Base-by-base conservation (phyloP, 768 basidiomycete species). In the Termitomyces sp. region DNA sequence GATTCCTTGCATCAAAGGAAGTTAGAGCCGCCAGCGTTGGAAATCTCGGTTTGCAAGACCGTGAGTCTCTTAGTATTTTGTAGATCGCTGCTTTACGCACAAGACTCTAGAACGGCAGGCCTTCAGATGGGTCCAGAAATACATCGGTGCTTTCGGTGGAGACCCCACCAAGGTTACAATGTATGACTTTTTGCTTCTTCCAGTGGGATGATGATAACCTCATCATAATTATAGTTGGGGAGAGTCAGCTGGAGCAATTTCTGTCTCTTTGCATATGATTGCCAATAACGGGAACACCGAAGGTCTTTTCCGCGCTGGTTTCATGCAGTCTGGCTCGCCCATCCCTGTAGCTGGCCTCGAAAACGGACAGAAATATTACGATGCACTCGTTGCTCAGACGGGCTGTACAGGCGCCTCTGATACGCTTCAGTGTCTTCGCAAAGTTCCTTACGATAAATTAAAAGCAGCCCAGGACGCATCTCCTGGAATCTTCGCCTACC, bases 41-140 rank as follows among this genome's bases (percentile, higher is more conserved):
- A 7, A 87, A 87, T 62, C 68, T 85, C 8, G 86, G 85, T 5
- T 71, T 88, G 28, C 76, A 75, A 63, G 85, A 87, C 68, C 81
- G 80, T 82, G 63, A 61, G 78, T 67, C 3, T 22, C 18, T 6
- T 18, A 13, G 18, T 48, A 8, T 40, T 9, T n/a, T 2, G 6
- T 48, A 24, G 6, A 35, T 36, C 12, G n/a, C n/a, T 14, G n/a
- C 14, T 13, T 30, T 18, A 33, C 36, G 20, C 9, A 53, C 13
- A 2, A 14, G 5, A 28, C 1, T 22, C 6, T 33, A 58, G 57
- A 58, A 53, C 43, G 57, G 20, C 26, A 53, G 28, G 57, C 82
- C 0, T 64, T 88, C 30, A 68, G 79, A 62, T 88, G 85, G 86
- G 75, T 87, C 3, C 78, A 85, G 54, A 75, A 80, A 63, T 81